Evolutionary conservation across 2,329 filamentous ascomycete genomes (phyloP), one percentile per base, ranked within the genome.

Genomic region (Alternaria gaisen): DNA sequence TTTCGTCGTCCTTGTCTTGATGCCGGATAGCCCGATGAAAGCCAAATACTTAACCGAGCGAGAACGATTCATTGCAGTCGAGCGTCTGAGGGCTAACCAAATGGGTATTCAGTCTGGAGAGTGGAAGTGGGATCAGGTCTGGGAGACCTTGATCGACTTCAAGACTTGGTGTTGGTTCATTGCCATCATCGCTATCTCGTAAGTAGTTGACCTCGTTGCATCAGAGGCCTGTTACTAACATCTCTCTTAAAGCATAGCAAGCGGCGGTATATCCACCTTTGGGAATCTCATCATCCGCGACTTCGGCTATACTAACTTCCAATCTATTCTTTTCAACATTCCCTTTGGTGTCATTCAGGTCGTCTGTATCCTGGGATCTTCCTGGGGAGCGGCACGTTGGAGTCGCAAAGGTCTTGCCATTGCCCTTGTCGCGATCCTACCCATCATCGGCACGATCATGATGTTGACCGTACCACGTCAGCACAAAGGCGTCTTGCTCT

Each of bases 61-160:
- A 16, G 71, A 72, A 44, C 58, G 57, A 12, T 34, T 65, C 32
- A 65, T 69, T 40, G 69, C 69, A 0, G 64, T 68, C 3, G 66
- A 71, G 50, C 64, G 71, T 20, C 42, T 73, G 5, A 43, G 64
- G 5, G 61, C 65, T 1, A 70, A 72, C 28, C 67, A 70, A 36
- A 73, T 71, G 24, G 90, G 88, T 28, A 83, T 86, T 36, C 88
- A 91, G 51, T 91, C 93, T 70, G 81, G 85, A 46, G 87, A 89
- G 0, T 95, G 92, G 92, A 86, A 92, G 80, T 94, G 91, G 91
- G 86, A 94, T 44, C 70, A 72, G 47, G 61, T 70, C 1, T 62
- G 65, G 56, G 70, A 72, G 44, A 70, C 69, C 7, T 53, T 70
- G 10, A 36, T 64, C 6, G 70, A 72, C 40, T 60, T 69, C n/a